Base-by-base conservation (phyloP, 225 moss, liverwort and hornwort genomes). In the Bryoerythrophyllum caledonicum region DNA sequence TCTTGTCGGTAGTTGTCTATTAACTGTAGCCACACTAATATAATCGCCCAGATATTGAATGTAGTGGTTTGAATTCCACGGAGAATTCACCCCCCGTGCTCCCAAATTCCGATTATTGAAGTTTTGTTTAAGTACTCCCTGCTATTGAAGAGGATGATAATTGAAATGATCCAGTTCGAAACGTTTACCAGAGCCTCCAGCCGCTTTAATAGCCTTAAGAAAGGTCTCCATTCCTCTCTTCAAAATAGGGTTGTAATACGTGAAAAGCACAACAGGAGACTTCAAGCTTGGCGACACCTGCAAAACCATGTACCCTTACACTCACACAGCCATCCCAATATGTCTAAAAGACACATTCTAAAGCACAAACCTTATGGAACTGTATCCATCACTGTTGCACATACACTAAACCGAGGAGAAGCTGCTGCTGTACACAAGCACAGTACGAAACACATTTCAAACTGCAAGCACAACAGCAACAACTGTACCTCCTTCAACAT, bases 161-260 rank as follows among this genome's bases (percentile, higher is more conserved):
- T 41, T 38, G n/a, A 70, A 55, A 65, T 46, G 32, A 56, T 56
- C 28, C 41, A 23, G 23, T 55, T 53, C 21, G 15, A 53, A 15
- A 16, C 16, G 6, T 49, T n/a, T 67, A 92, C 92, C 92, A 80
- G 89, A 85, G 62, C 80, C 88, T 58, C 93, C 91, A 52, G 85
- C 88, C 73, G 70, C 86, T 78, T 85, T 91, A 21, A 89, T 57
- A 70, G 87, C 83, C 71, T 76, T 55, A 74, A 90, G 56, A 57
- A 93, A 88, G 30, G 68, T 79, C 65, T 82, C 83, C 12, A 80
- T 3, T 46, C 93, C 93, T 62, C 90, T 86, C 62, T 82, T 88
- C 79, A 93, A 40, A 15, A 93, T 83, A 41, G 86, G 91, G 73
- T 93, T 93, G 85, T 91, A 91, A 43, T 93, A 91, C 6, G 85